Conservation (phyloP, 1,139 yeast genomes). For the Scheffersomyces parashehatae region DNA sequence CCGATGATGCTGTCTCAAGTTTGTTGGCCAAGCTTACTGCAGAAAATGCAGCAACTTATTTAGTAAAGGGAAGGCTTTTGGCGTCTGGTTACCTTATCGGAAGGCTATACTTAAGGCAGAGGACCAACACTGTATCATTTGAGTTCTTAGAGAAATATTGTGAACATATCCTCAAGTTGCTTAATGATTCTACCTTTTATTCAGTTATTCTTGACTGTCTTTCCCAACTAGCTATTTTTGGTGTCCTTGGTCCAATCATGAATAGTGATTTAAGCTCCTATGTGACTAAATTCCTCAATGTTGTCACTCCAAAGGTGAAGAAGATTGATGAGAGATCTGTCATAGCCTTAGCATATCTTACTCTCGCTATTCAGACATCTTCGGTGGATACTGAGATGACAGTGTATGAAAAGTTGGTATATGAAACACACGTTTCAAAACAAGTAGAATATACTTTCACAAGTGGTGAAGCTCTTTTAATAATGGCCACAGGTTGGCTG, state of each 20-base stretch:
- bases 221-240: constrained; percentile 61
- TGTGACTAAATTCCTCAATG: constrained; percentile 26
- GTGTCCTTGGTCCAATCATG: constrained; percentile 42
- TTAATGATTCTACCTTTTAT: constrained; percentile 22
- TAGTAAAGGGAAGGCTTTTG: constrained; percentile 27
- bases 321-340: constrained; percentile 64
- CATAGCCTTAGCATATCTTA: constrained; percentile 54
- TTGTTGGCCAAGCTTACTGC: constrained; percentile 11
- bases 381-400: constrained; percentile 21
- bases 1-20: constrained; percentile 8
- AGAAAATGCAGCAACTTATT: constrained; percentile 14
- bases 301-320: constrained; percentile 45
- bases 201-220: constrained; percentile 45
- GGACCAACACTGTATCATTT: constrained; percentile 23
- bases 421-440: constrained; percentile 63
- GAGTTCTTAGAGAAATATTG: constrained; percentile 17
- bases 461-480: constrained; percentile 80
- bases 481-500: constrained; percentile 75
- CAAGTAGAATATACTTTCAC: constrained; percentile 75
- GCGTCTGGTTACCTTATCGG: constrained; percentile 53
- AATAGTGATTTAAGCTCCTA: constrained; percentile 10
- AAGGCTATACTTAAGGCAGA: constrained; percentile 44
- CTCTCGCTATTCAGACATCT: constrained; percentile 38
- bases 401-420: constrained; percentile 46
- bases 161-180: constrained; percentile 14